Evolutionary conservation across 2,329 filamentous ascomycete genomes (phyloP).

Genomic region (Beauveria sp.): DNA sequence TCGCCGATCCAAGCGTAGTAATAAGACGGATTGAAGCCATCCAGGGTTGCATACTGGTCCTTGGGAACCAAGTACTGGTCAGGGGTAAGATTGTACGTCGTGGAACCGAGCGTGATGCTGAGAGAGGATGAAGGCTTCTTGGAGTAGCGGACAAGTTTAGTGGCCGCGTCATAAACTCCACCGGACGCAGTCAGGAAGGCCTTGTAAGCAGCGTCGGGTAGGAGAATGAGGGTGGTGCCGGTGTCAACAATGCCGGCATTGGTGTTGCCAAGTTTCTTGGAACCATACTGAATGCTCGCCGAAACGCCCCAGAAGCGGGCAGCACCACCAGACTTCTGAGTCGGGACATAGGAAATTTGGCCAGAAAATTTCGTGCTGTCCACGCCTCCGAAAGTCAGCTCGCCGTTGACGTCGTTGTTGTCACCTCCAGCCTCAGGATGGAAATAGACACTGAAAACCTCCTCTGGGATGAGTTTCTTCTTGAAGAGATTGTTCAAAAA

Average conservation of each 20-base stretch:
- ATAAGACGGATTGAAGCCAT: too few relatives aligned
- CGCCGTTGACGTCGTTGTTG: not conserved
- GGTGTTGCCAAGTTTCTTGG: not conserved
- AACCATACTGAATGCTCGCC: not conserved
- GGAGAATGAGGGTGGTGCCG: not conserved
- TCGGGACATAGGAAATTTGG: not conserved
- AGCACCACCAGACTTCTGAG: too few relatives aligned
- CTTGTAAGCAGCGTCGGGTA: accelerated
- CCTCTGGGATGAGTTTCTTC: accelerated
- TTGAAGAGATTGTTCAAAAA: not conserved
- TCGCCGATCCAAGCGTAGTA: not conserved
- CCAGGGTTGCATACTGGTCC: not conserved
- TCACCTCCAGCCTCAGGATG: not conserved
- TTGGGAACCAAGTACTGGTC: not conserved
- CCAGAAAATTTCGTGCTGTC: not conserved
- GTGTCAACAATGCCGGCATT: not conserved
- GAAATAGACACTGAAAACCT: not conserved
- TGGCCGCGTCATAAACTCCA: too few relatives aligned
- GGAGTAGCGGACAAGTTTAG: not conserved
- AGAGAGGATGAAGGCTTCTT: not conserved
- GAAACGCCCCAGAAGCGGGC: not conserved
- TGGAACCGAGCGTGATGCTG: not conserved
- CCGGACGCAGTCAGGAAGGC: not conserved
- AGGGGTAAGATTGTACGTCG: not conserved
- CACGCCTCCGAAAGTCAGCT: not conserved